A percentile compares a stretch with the other conserved stretches of the same genome.
These are phyloP conservation scores for Fusarium staphyleae DNA, from an alignment of 2,329 filamentous ascomycete genomes.

Conservation along the genomic window DNA sequence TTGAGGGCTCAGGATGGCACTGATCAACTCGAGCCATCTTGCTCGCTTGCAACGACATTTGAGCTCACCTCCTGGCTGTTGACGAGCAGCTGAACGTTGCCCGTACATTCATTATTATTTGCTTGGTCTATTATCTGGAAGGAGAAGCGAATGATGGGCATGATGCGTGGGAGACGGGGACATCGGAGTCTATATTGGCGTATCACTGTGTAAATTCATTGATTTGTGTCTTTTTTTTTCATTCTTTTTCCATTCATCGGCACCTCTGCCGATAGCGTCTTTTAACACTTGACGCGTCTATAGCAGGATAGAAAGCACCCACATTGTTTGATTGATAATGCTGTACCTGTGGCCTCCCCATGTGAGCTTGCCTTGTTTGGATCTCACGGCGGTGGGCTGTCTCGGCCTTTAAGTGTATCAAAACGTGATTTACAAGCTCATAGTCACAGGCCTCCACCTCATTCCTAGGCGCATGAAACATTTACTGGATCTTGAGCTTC, in stretches of 20 bases:
- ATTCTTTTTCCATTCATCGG: slow-evolving; percentile 33
- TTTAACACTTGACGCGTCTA: slow-evolving; percentile 38
- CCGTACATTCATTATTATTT: slow-evolving; percentile 33
- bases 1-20: slow-evolving; percentile 12
- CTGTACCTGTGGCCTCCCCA: slow-evolving; percentile 6
- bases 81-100: slow-evolving; percentile 6
- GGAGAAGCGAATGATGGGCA: slow-evolving; percentile 37
- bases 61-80: not conserved
- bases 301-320: slow-evolving; percentile 43
- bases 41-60: slow-evolving; percentile 6
- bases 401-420: slow-evolving; percentile 24
- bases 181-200: slow-evolving; percentile 42
- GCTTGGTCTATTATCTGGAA: slow-evolving; percentile 35
- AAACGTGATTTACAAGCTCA: slow-evolving; percentile 24
- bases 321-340: slow-evolving; percentile 21
- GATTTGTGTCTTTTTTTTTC: slow-evolving; percentile 34
- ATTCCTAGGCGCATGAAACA: not conserved
- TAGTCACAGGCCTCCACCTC: slow-evolving; percentile 3
- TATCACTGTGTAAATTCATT: slow-evolving; percentile 41
- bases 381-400: slow-evolving; percentile 1
- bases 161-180: slow-evolving; percentile 38
- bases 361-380: not conserved
- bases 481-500: slow-evolving; percentile 75
- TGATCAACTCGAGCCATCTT: not conserved
- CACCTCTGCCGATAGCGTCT: slow-evolving; percentile 21